Evolutionary conservation across 1,284 basidiomycete species (phyloP), one percentile per base, ranked within the genome.

Genomic region (Blastosporella zonata): DNA sequence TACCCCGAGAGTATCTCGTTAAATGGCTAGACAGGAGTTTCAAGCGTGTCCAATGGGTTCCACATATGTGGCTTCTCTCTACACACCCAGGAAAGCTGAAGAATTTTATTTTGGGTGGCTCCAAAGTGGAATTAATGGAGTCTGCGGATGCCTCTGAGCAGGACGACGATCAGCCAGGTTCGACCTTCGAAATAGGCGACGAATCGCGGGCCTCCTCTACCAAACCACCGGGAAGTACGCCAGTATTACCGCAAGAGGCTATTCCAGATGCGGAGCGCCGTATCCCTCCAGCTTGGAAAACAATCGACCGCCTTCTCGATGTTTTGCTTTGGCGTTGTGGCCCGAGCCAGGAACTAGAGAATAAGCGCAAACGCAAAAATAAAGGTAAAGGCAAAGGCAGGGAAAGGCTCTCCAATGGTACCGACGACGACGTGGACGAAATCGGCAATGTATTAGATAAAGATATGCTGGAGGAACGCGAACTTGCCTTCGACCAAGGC

Each of bases 1-100:
- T 93, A 10, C 88, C 89, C 17, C 74, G 93, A 48, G 91, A 95
- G 66, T 96, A 97, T 61, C 80, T 97, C 7, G 81, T 96, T 50
- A 97, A 97, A 64, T 97, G 90, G 88, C 66, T 70, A 4, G 81
- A 76, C 50, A 70, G 88, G 50, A 87, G 90, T 54, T 94, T 88
- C 66, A 72, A 86, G 43, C 81, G 90, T 49, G 72, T 81, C 37
- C 72, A 84, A 56, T 96, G 93, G 93, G 91, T 95, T 1, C 87
- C 93, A 15, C 93, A 96, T 61, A 84, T 87, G 69, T 97, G 90
- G 90, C 71, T 97, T 0, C 69, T 83, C 23, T 79, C 86, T 2
- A 82, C 79, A 7, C 72, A 81, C 41, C 62, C 67, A 3, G 61
- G 64, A 12, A 90, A 84, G 60, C 70, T 97, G 47, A 82, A 83